Conservation (phyloP, 768 basidiomycete genomes). For the Baorangia bicolor region DNA sequence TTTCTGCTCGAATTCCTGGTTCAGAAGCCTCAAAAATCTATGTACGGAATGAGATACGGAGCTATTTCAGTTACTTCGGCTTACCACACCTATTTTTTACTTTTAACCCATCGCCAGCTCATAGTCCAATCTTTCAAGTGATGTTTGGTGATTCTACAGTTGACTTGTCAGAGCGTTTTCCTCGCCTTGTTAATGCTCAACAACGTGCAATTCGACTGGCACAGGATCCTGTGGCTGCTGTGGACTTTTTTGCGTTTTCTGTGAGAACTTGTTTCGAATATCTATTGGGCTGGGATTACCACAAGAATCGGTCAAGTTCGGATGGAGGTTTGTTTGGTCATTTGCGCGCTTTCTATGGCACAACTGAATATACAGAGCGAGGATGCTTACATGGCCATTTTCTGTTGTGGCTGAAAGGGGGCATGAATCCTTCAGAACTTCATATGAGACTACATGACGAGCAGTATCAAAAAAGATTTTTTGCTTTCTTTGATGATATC, state of each 20-base stretch:
- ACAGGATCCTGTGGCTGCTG: constrained; percentile 35
- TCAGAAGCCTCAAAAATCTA: constrained; percentile 29
- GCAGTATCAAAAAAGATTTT: not conserved
- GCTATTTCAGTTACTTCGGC: constrained; percentile 31
- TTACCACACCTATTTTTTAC: constrained; percentile 29
- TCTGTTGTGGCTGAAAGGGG: constrained; percentile 30
- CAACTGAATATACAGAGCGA: constrained; percentile 26
- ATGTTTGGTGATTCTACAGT: constrained; percentile 22
- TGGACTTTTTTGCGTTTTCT: constrained; percentile 33
- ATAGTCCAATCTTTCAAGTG: constrained; percentile 33
- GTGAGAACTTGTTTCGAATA: constrained; percentile 20
- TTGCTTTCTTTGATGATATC: not conserved
- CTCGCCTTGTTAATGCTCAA: constrained; percentile 10
- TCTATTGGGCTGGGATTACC: not conserved
- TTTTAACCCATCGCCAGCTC: constrained; percentile 18
- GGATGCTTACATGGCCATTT: constrained; percentile 35
- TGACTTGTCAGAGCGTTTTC: constrained; percentile 14
- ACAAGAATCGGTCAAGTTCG: too few relatives aligned
- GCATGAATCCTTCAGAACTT: constrained; percentile 32
- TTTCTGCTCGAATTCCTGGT: constrained; percentile 32
- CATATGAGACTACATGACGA: constrained; percentile 19
- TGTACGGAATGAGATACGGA: constrained; percentile 21
- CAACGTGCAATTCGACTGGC: constrained; percentile 26
- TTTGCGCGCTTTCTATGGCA: constrained; percentile 31
- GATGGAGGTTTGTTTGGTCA: constrained; percentile 36